Percentiles rank a stretch among this genome's conserved stretches.
Conservation (phyloP, 1,284 basidiomycete genomes). For the Fomitopsis palustris region DNA sequence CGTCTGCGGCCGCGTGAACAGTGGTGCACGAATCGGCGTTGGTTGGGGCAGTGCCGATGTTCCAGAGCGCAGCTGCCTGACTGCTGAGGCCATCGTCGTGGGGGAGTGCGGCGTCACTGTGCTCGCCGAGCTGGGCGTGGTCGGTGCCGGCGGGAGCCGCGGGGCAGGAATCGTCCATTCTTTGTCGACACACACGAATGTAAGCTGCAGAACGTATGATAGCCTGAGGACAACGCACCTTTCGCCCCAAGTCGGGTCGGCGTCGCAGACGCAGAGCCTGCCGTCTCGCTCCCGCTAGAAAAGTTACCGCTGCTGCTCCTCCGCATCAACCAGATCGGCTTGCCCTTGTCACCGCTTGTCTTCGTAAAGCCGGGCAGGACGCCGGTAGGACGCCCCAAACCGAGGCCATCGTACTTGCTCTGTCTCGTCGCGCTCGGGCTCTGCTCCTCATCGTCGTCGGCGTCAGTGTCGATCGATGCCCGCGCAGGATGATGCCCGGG, state of each 20-base stretch:
- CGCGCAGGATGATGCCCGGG: slow-evolving; percentile 10
- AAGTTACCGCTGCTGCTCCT: slow-evolving; percentile 76
- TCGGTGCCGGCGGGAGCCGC: slow-evolving; percentile 44
- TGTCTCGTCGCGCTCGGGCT: slow-evolving; percentile 50
- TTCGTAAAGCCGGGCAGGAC: slow-evolving; percentile 18
- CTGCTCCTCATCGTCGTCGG: slow-evolving; percentile 41
- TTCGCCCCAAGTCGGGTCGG: slow-evolving; percentile 52
- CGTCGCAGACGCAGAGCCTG: slow-evolving; percentile 53
- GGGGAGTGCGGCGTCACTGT: slow-evolving; percentile 25
- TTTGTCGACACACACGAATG: slow-evolving; percentile 22
- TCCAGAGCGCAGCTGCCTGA: slow-evolving; percentile 17
- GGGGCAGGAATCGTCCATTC: slow-evolving; percentile 50
- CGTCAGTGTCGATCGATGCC: slow-evolving; percentile 20
- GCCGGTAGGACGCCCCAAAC: slow-evolving; percentile 53
- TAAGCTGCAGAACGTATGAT: neutral
- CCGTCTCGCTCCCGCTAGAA: slow-evolving; percentile 63
- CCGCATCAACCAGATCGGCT: slow-evolving; percentile 60
- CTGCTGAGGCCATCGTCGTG: slow-evolving; percentile 9
- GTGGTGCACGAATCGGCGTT: slow-evolving; percentile 3
- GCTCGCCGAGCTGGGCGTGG: slow-evolving; percentile 39
- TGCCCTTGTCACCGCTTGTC: slow-evolving; percentile 21
- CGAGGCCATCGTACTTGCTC: slow-evolving; percentile 58
- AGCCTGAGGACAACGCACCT: slow-evolving; percentile 29
- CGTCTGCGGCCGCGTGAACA: slow-evolving; percentile 19
- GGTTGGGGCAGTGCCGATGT: neutral